Conservation (phyloP, 345 rosid genomes). For the Gossypium stocksii region DNA sequence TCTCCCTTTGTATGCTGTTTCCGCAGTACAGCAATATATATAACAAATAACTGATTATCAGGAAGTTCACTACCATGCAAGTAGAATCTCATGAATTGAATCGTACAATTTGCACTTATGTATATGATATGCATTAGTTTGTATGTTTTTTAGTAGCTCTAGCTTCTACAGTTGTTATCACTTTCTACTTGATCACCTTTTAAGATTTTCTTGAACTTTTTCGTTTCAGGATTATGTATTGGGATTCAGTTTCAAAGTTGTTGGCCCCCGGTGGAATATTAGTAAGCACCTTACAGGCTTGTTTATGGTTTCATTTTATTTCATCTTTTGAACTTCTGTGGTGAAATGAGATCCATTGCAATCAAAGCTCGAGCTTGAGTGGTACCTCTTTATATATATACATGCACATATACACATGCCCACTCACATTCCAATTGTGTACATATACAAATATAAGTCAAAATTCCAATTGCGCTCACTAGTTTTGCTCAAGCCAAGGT, state of each 20-base stretch:
- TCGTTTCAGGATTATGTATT: slow-evolving; percentile 72
- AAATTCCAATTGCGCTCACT: not conserved
- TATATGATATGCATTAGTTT: not conserved
- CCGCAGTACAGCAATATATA: not conserved
- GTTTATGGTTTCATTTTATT: not conserved
- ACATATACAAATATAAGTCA: not conserved
- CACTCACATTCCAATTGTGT: not conserved
- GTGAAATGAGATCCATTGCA: not conserved
- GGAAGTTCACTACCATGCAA: not conserved
- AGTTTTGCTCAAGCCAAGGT: not conserved
- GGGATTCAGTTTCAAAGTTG: slow-evolving; percentile 89
- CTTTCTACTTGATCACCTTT: not conserved
- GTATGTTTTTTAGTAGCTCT: not conserved
- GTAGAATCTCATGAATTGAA: not conserved
- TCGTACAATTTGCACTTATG: not conserved
- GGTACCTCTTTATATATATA: not conserved
- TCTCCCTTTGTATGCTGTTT: not conserved
- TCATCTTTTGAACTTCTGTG: not conserved
- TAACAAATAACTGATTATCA: not conserved
- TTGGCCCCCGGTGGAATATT: slow-evolving; percentile 75
- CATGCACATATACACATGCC: not conserved
- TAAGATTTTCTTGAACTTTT: not conserved
- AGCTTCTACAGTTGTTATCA: not conserved
- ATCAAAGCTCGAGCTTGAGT: not conserved
- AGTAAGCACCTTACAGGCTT: slow-evolving; percentile 36